A percentile compares a stretch with the other conserved stretches of the same genome.
These are phyloP conservation scores for Danielozyma ontarioensis DNA, from an alignment of 805 yeast species.

Conservation along the genomic window DNA sequence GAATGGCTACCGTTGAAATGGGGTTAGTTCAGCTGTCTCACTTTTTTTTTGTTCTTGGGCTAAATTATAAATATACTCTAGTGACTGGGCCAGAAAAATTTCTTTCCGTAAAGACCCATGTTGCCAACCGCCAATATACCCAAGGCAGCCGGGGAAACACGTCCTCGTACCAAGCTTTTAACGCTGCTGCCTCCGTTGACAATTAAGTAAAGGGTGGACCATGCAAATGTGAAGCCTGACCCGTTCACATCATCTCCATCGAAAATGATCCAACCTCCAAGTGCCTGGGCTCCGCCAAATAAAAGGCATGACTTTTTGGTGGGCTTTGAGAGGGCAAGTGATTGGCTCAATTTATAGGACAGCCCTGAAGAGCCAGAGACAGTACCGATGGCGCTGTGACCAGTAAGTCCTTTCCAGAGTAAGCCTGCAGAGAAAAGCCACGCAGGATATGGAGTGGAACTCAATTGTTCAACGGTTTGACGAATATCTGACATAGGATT, in stretches of 20 bases:
- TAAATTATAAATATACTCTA: background rate
- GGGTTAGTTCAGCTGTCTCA: constrained; percentile 26
- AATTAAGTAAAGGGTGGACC: constrained; percentile 71
- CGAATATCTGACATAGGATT: background rate
- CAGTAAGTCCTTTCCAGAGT: constrained; percentile 12
- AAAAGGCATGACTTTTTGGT: constrained; percentile 39
- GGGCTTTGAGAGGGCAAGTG: constrained; percentile 23
- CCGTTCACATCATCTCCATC: constrained; percentile 79
- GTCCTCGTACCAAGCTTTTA: constrained; percentile 48
- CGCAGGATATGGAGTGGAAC: constrained; percentile 45
- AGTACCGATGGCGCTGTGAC: constrained; percentile 9
- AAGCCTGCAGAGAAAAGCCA: constrained; percentile 34
- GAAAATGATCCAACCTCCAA: constrained; percentile 68
- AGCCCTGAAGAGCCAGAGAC: constrained; percentile 14
- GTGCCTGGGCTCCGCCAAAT: constrained; percentile 57
- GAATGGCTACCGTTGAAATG: constrained; percentile 67
- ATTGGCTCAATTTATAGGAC: constrained; percentile 13
- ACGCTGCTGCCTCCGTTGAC: constrained; percentile 63
- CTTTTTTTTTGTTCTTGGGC: background rate
- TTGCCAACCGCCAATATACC: constrained; percentile 56
- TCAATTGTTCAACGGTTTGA: constrained; percentile 14
- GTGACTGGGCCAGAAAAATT: constrained; percentile 50
- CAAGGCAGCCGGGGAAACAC: constrained; percentile 58
- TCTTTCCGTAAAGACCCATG: constrained; percentile 62
- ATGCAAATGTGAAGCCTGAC: constrained; percentile 73